Evolutionary conservation across 176 grass and related monocot genomes (phyloP).

Genomic region (Carex parvula): DNA sequence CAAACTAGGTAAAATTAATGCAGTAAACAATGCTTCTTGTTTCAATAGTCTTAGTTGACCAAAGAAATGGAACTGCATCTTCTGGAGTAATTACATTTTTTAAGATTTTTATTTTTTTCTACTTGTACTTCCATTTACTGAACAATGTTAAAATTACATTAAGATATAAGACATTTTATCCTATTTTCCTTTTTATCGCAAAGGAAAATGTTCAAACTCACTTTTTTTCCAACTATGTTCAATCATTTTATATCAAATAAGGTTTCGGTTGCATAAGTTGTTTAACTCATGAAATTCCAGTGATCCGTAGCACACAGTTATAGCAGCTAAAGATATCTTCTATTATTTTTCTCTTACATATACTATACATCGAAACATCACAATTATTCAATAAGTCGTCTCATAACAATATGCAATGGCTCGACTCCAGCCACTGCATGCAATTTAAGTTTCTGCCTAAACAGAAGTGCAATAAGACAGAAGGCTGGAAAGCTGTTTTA

Average conservation of each 20-base stretch:
- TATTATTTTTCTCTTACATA: neutral
- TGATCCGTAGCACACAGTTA: neutral
- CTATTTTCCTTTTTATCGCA: no score
- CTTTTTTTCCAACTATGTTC: no score
- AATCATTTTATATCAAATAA: no score
- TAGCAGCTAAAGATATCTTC: neutral
- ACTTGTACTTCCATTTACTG: no score
- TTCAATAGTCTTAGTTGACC: neutral
- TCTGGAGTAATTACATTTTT: neutral
- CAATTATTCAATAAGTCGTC: neutral
- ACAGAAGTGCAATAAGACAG: neutral
- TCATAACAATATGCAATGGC: neutral
- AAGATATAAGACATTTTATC: no score
- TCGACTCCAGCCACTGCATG: neutral
- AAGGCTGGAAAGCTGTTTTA: conserved; percentile 4
- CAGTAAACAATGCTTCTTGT: neutral
- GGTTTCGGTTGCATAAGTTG: no score
- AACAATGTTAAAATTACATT: no score
- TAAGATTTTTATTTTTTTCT: neutral
- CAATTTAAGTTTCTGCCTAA: conserved; percentile 7
- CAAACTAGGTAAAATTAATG: neutral
- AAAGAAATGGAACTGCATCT: neutral
- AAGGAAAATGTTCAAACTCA: no score
- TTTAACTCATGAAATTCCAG: no score
- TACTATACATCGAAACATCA: neutral